These are phyloP conservation scores for Sorghum bicolor DNA, from an alignment of 176 grass and related monocot species.

Conservation along the genomic window Sorghum_bicolor_NCBIv3 NC_012877.2:57438501-57439000, in stretches of 20 bases:
- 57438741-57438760: constrained; percentile 25
- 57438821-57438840: constrained; percentile 38
- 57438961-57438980: background rate
- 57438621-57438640: background rate
- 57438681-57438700: background rate
- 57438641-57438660: background rate
- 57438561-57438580: constrained; percentile 1
- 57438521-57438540: too few relatives aligned
- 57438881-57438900: constrained; percentile 56
- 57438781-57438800: constrained; percentile 11
- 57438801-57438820: constrained; percentile 26
- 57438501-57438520: too few relatives aligned
- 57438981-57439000: background rate
- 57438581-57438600: constrained; percentile 32
- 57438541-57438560: constrained; percentile 17
- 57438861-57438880: constrained; percentile 41
- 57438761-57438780: constrained; percentile 34
- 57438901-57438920: background rate
- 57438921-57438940: constrained; percentile 19
- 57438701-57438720: background rate
- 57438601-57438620: background rate
- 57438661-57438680: background rate
- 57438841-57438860: constrained; percentile 25
- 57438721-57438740: constrained; percentile 5
- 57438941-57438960: constrained; percentile 32